Percentiles rank a stretch among this genome's conserved stretches.
These are phyloP conservation scores for Amanita phalloides DNA, from an alignment of 768 basidiomycete species.

Conservation along the genomic window DNA sequence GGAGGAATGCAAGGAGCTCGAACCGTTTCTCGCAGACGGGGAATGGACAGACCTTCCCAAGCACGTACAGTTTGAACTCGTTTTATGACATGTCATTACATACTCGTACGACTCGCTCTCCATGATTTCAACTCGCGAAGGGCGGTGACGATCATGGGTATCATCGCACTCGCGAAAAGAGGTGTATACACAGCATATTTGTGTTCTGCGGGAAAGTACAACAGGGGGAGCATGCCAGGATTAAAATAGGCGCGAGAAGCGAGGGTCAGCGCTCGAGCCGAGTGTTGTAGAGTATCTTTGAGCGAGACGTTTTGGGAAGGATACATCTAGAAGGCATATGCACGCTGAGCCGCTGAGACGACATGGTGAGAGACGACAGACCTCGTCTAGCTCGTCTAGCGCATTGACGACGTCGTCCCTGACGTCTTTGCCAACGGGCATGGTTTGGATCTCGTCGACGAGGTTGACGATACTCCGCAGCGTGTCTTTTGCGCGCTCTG, in stretches of 20 bases:
- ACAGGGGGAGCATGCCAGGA: slow-evolving; percentile 88
- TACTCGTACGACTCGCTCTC: slow-evolving; percentile 20
- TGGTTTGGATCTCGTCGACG: slow-evolving; percentile 78
- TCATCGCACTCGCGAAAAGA: slow-evolving; percentile 81
- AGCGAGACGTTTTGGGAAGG: slow-evolving; percentile 27
- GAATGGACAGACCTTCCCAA: background rate
- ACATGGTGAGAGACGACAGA: slow-evolving; percentile 21
- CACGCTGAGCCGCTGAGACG: background rate
- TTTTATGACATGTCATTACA: background rate
- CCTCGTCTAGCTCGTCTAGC: slow-evolving; percentile 63
- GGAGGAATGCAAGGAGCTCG: background rate
- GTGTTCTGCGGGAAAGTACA: slow-evolving; percentile 98
- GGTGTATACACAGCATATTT: slow-evolving; percentile 96
- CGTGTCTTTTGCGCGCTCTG: slow-evolving; percentile 57
- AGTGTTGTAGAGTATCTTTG: slow-evolving; percentile 40
- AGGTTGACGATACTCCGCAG: slow-evolving; percentile 75
- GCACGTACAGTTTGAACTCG: background rate
- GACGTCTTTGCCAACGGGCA: slow-evolving; percentile 82
- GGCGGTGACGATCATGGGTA: slow-evolving; percentile 70
- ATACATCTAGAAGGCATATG: slow-evolving; percentile 25
- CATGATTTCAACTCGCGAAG: slow-evolving; percentile 64
- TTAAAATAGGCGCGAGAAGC: slow-evolving; percentile 91
- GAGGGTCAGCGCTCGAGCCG: slow-evolving; percentile 48
- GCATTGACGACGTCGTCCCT: slow-evolving; percentile 60
- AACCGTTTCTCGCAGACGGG: background rate